phyloP scores from a whole-genome alignment of 305 asterid species.

The Rubia balearica region DNA sequence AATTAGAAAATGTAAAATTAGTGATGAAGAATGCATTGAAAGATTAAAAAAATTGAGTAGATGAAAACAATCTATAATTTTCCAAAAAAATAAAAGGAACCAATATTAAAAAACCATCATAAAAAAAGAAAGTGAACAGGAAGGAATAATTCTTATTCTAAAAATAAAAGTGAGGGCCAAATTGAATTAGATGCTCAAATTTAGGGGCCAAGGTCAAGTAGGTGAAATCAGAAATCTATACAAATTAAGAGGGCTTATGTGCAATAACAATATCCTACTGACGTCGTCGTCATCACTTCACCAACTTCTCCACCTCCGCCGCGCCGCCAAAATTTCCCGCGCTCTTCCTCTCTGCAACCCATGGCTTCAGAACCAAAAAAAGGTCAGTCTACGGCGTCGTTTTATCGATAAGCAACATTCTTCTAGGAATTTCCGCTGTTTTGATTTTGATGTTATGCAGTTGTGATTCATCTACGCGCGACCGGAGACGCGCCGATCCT shows the following conservation, averaged over 20 bases:
- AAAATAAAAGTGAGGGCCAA: not conserved
- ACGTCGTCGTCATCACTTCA: not conserved
- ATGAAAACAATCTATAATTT: no score
- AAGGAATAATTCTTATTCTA: no score
- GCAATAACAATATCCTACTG: not conserved
- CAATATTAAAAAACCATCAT: no score
- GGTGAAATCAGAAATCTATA: not conserved
- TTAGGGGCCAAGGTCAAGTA: not conserved
- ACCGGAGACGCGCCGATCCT: conserved; percentile 12
- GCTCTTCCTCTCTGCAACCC: not conserved
- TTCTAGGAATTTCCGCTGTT: not conserved
- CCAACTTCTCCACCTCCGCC: not conserved
- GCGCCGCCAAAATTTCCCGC: not conserved
- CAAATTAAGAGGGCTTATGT: not conserved
- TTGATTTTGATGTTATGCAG: not conserved
- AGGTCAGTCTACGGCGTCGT: not conserved
- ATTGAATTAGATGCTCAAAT: not conserved
- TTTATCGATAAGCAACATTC: not conserved
- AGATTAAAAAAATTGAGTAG: no score
- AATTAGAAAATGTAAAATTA: no score
- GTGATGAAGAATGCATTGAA: no score
- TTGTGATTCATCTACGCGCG: conserved; percentile 6
- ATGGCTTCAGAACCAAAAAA: conserved; percentile 4
- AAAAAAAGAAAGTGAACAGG: no score
- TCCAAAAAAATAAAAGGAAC: no score